A percentile compares a stretch with the other conserved stretches of the same genome.
Conservation (phyloP, 176 grass and related monocot genomes). For the Thalia dealbata region DNA sequence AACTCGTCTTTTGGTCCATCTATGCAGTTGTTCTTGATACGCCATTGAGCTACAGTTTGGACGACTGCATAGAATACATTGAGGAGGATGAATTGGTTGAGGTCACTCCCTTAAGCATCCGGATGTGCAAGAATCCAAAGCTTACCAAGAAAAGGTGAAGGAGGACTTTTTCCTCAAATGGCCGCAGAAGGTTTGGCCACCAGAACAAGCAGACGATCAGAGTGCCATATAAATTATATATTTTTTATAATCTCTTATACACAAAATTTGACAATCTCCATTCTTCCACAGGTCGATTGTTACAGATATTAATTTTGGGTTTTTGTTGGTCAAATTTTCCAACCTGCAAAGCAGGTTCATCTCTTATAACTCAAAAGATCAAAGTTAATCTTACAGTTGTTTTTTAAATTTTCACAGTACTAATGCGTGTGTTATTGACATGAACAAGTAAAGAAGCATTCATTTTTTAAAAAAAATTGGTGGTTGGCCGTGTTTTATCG, state of each 20-base stretch:
- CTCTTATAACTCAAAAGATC: not conserved
- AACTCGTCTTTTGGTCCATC: constrained; percentile 15
- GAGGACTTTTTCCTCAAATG: not conserved
- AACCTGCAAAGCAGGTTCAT: not conserved
- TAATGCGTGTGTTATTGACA: too few relatives aligned
- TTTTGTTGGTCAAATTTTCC: not conserved
- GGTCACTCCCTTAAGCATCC: constrained; percentile 67
- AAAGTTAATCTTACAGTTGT: too few relatives aligned
- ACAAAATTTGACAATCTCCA: not conserved
- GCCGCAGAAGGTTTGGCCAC: not conserved
- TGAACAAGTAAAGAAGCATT: too few relatives aligned
- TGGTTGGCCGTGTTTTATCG: too few relatives aligned
- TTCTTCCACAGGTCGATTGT: not conserved
- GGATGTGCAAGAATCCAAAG: constrained; percentile 95
- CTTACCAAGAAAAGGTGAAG: constrained; percentile 43
- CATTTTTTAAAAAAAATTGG: too few relatives aligned
- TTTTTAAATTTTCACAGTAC: too few relatives aligned
- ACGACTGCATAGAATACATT: constrained; percentile 97
- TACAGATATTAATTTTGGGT: not conserved
- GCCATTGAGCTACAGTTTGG: constrained; percentile 73
- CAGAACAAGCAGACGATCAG: not conserved
- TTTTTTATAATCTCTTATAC: not conserved
- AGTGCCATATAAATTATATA: not conserved
- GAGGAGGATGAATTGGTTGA: constrained; percentile 93
- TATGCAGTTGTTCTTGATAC: constrained; percentile 86